Base-by-base conservation (phyloP, 148 eudicot species). In the Linanthus parryae region DNA sequence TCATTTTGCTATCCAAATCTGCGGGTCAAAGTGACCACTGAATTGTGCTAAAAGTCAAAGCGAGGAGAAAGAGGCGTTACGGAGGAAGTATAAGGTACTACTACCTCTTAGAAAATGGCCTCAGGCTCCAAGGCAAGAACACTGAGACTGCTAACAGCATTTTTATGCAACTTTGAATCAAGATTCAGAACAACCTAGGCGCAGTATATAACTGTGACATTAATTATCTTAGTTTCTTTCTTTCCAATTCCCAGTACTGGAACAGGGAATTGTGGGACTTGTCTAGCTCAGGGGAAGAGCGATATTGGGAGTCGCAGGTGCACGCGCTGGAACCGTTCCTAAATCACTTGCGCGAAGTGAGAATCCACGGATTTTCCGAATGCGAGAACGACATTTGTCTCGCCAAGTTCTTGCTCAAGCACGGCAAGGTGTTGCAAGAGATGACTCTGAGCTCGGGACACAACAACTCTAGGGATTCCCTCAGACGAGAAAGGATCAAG, bases 331-430 rank as follows among this genome's bases (percentile, higher is more conserved):
- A 63, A 46, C 44, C 69, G 7, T 76, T 83, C 57, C 70, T 79
- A 19, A 56, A 68, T 7, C 64, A 73, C 59, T 55, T 83, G 13
- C 71, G 66, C 52, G 66, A 68, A 5, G 76, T 83, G 1, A 68
- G 66, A 60, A 70, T 79, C 10, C 61, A 67, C 14, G 82, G 80
- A 17, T 65, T 70, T 40, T 56, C 68, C 5, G 80, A 63, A 35
- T 63, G 69, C 20, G 72, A 66, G 37, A 57, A 53, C 31, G 82
- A 71, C 8, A 41, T 76, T 11, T 65, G 69, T 36, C 63, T 79
- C 0, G 71, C 68, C 5, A 79, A 66, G 64, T 76, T 76, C 48
- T 54, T 83, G 52, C 73, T 79, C 29, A 73, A 66, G 72, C 75
- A 79, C 42, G 82, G 75, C 1, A 76, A 57, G 39, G 74, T 60